Conservation (phyloP, 108 stramenopile genomes). For the Epipyxis sp. region DNA sequence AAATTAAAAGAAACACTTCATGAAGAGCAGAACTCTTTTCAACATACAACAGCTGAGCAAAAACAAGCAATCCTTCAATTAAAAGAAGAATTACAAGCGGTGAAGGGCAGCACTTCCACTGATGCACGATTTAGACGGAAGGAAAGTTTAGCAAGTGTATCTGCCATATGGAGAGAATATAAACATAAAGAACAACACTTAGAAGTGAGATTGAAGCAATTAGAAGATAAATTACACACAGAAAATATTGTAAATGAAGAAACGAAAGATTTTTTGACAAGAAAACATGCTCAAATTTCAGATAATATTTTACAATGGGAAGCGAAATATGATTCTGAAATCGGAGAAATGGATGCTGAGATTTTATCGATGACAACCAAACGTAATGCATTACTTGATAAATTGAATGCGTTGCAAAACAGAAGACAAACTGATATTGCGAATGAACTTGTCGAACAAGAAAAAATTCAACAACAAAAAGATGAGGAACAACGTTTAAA, state of each 20-base stretch:
- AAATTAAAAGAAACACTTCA: constrained; percentile 47
- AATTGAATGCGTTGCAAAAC: constrained; percentile 31
- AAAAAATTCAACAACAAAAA: constrained; percentile 12
- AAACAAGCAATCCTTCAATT: background rate
- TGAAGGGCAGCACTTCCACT: background rate
- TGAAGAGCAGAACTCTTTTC: constrained; percentile 39
- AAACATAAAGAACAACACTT: constrained; percentile 48
- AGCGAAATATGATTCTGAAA: constrained; percentile 43
- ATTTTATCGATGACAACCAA: constrained; percentile 42
- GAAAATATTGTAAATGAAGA: constrained; percentile 43
- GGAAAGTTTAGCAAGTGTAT: constrained; percentile 15
- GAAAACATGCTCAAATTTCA: constrained; percentile 42
- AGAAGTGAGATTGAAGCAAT: constrained; percentile 43
- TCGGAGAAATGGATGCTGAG: constrained; percentile 45
- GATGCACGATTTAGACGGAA: constrained; percentile 17
- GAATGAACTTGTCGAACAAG: constrained; percentile 13
- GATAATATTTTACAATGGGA: constrained; percentile 49
- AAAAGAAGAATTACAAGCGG: constrained; percentile 5
- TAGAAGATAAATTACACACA: constrained; percentile 55
- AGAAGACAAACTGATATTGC: constrained; percentile 10
- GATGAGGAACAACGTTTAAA: constrained; percentile 1
- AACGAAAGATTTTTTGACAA: constrained; percentile 53
- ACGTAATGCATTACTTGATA: constrained; percentile 44
- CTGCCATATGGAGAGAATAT: constrained; percentile 30
- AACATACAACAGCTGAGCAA: constrained; percentile 48